phyloP scores from a whole-genome alignment of 2,329 filamentous ascomycete species.

The Amauroascus niger region DNA sequence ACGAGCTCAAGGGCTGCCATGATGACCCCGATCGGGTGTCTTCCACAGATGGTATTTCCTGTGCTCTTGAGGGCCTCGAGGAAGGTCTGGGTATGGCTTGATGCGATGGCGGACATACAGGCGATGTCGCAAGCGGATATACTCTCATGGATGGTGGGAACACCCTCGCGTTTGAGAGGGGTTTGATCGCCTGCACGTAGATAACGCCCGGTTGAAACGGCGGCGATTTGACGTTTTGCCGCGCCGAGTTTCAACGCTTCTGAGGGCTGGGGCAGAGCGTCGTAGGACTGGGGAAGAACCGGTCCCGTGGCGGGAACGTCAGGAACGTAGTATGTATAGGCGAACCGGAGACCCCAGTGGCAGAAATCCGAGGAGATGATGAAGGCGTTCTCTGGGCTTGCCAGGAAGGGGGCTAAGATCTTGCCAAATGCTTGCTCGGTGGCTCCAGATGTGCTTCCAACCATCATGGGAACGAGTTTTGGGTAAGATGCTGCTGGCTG shows the following conservation, averaged over 20 bases:
- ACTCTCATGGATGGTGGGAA: slow-evolving; percentile 64
- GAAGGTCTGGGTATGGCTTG: slow-evolving; percentile 62
- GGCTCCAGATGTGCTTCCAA: slow-evolving; percentile 60
- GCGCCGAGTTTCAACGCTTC: slow-evolving; percentile 20
- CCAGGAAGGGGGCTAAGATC: slow-evolving; percentile 67
- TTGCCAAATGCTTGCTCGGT: slow-evolving; percentile 61
- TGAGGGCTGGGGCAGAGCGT: slow-evolving; percentile 36
- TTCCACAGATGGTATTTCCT: slow-evolving; percentile 83
- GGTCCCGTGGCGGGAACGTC: slow-evolving; percentile 34
- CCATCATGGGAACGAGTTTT: slow-evolving; percentile 70
- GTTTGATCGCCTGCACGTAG: slow-evolving; percentile 27
- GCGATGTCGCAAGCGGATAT: slow-evolving; percentile 70
- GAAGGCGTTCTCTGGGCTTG: slow-evolving; percentile 65
- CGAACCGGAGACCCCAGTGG: slow-evolving; percentile 82
- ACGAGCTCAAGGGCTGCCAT: slow-evolving; percentile 77
- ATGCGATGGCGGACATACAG: slow-evolving; percentile 76
- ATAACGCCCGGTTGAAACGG: slow-evolving; percentile 24
- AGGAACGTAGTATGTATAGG: slow-evolving; percentile 68
- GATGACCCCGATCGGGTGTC: slow-evolving; percentile 85
- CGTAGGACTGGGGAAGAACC: slow-evolving; percentile 31
- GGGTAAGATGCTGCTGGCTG: slow-evolving; percentile 51
- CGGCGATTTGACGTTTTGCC: slow-evolving; percentile 24
- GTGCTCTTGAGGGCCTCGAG: slow-evolving; percentile 59
- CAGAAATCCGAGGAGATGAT: slow-evolving; percentile 93
- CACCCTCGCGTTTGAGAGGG: slow-evolving; percentile 24